Percentiles rank a stretch among this genome's conserved stretches.
Conservation (phyloP, 2,329 filamentous ascomycete genomes). For the Penicillium sp. region DNA sequence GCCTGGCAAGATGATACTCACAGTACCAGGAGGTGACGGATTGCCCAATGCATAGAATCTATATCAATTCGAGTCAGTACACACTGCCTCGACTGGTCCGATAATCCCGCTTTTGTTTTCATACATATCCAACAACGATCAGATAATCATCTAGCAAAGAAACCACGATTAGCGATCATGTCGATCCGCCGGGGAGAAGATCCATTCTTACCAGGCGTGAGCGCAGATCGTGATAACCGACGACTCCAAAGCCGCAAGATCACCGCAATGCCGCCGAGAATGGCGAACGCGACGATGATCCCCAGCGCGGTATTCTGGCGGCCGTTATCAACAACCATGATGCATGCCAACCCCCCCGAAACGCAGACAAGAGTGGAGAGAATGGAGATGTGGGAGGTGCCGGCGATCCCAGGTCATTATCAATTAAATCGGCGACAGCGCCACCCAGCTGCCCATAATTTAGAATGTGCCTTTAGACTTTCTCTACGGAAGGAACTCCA, state of each 20-base stretch:
- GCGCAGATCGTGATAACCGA: conserved; percentile 18
- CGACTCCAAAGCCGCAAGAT: conserved; percentile 29
- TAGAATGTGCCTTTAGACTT: too few species aligned
- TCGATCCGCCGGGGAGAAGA: conserved; percentile 4
- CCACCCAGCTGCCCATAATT: too few species aligned
- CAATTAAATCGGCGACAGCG: too few species aligned
- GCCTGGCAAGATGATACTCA: conserved; percentile 8
- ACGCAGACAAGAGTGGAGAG: too few species aligned
- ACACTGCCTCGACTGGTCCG: too few species aligned
- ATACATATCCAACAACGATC: conserved; percentile 26
- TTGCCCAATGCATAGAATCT: conserved; percentile 23
- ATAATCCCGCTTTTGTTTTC: too few species aligned
- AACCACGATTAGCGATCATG: neutral
- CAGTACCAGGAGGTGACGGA: conserved; percentile 28
- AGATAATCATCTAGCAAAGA: conserved; percentile 22
- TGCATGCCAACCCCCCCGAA: too few species aligned
- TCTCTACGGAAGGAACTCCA: too few species aligned
- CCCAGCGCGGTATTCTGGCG: conserved; percentile 25
- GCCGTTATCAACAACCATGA: conserved; percentile 23
- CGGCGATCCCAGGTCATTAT: too few species aligned
- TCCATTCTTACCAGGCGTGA: conserved; percentile 21
- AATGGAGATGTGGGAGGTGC: too few species aligned
- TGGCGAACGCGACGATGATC: conserved; percentile 24
- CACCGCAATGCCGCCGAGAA: conserved; percentile 24
- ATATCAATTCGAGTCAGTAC: too few species aligned